Evolutionary conservation across 2,329 filamentous ascomycete species (phyloP).

Genomic region (Colletotrichum karsti): DNA sequence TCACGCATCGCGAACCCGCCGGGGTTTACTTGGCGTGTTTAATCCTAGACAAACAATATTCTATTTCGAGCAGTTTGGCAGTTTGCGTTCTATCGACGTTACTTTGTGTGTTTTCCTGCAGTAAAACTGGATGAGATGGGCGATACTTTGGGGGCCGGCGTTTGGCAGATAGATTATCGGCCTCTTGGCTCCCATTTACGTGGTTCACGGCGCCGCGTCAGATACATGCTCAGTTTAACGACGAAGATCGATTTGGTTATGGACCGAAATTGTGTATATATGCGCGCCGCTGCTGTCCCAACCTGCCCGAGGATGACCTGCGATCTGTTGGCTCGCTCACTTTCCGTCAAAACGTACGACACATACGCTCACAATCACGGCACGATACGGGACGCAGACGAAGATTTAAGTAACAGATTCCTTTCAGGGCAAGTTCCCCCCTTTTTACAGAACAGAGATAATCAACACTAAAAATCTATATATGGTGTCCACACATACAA

Average conservation of each 20-base stretch:
- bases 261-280: constrained; percentile 20
- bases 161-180: not conserved
- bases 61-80: not conserved
- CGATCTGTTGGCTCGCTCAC: no score
- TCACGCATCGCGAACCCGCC: not conserved
- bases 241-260: not conserved
- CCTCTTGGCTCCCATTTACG: not conserved
- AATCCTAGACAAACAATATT: not conserved
- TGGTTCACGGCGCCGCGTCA: not conserved
- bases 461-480: constrained; percentile 28
- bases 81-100: not conserved
- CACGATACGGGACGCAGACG: not conserved
- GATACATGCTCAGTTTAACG: not conserved
- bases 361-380: no score
- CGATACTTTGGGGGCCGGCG: no score
- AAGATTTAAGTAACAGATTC: not conserved
- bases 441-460: constrained; percentile 23
- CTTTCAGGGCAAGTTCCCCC: constrained; percentile 13
- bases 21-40: not conserved
- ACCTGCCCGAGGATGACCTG: no score
- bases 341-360: not conserved
- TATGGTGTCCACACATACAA: constrained; percentile 18
- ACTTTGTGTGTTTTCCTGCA: no score
- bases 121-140: no score
- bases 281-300: not conserved